Evolutionary conservation across 352 stramenopile species (phyloP).

Genomic region (Globisporangium middletonii): DNA sequence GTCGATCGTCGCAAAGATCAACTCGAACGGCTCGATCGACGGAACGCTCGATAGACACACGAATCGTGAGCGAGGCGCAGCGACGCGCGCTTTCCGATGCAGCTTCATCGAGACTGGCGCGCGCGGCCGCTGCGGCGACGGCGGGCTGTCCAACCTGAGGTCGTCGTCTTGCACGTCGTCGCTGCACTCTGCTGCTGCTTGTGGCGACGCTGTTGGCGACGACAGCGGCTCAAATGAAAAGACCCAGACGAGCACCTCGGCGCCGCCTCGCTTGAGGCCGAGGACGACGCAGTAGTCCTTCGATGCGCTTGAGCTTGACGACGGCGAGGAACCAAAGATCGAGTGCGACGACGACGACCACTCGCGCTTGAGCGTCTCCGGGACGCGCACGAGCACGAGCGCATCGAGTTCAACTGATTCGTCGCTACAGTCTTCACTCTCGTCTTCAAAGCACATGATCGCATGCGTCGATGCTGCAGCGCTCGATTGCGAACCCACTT

Average conservation of each 20-base stretch:
- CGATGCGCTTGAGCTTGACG: conserved; percentile 16
- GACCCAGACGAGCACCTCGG: conserved; percentile 46
- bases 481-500: neutral
- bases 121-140: conserved; percentile 2
- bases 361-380: conserved; percentile 43
- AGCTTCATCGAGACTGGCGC: conserved; percentile 13
- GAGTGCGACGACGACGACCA: conserved; percentile 36
- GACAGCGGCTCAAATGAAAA: conserved; percentile 34
- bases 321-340: conserved; percentile 18
- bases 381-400: conserved; percentile 28
- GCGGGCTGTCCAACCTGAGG: neutral
- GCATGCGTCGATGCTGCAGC: neutral
- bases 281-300: conserved; percentile 65
- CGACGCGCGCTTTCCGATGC: conserved; percentile 36
- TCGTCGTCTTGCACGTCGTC: conserved; percentile 6
- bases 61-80: conserved; percentile 22
- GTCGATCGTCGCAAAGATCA: conserved; percentile 44
- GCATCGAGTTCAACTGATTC: conserved; percentile 17
- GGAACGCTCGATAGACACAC: conserved; percentile 36
- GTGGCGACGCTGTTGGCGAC: neutral
- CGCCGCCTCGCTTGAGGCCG: conserved; percentile 31
- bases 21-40: conserved; percentile 38
- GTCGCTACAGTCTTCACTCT: conserved; percentile 13
- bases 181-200: neutral
- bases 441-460: conserved; percentile 16